Evolutionary conservation across 2,329 filamentous ascomycete genomes (phyloP), one percentile per base, ranked within the genome.

Genomic region (Claviceps cyperi): DNA sequence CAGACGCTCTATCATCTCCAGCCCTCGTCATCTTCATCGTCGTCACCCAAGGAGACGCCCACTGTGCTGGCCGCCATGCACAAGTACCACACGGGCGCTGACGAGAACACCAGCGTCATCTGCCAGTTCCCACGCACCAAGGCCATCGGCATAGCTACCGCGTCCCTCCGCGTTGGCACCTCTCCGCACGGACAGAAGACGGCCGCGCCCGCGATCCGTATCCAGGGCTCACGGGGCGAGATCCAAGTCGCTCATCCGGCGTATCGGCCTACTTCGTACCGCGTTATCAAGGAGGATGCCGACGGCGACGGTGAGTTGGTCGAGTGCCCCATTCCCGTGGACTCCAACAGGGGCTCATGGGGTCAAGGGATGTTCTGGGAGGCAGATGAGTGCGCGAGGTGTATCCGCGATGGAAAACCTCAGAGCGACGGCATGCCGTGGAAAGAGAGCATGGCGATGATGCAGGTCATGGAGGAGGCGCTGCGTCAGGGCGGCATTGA

Each of bases 311-410:
- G 71, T 28, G 73, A 78, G 57, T 64, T 72, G 13, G 68, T 79
- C 47, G 69, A 76, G 56, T 76, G 70, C 59, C 73, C 75, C 13
- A 72, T 78, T 43, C 76, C 77, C 40, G 61, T 63, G 50, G 76
- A 80, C 58, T 58, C 65, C 22, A 69, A 66, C 55, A 67, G 71
- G 35, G 61, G 60, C 55, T 44, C 43, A 17, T 74, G 69, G 68
- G 87, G 86, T 11, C 83, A 87, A 55, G 88, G 87, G 47, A 92
- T 94, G 86, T 92, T 87, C 69, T 91, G 83, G 83, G 84, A 90
- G 64, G 86, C 86, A 1, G 86, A 90, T 63, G 86, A 88, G 70
- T 83, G 79, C 55, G 86, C 83, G 28, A 74, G 81, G 44, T 86
- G 84, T 56, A 62, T 94, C 51, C 73, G 83, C 43, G 87, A 92